Conservation (phyloP, 257 asterid species). For the Gentiana straminea region DNA sequence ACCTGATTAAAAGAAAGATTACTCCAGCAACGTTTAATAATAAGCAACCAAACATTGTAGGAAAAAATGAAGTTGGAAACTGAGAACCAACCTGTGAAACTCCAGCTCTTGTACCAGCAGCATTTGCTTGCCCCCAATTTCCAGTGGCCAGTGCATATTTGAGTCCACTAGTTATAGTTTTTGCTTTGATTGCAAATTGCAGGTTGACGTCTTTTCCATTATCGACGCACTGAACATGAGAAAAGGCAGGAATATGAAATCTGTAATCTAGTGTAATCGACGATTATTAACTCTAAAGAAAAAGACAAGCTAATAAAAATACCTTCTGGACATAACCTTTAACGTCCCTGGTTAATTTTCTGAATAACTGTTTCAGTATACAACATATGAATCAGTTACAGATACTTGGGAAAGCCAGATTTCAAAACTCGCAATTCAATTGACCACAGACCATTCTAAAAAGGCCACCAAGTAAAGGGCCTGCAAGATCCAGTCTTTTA, state of each 20-base stretch:
- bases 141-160: conserved; percentile 20
- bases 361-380: conserved; percentile 14
- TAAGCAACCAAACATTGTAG: background rate
- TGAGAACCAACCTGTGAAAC: conserved; percentile 14
- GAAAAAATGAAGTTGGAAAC: background rate
- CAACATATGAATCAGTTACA: background rate
- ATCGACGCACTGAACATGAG: conserved; percentile 11
- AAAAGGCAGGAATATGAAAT: conserved; percentile 8
- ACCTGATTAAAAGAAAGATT: conserved; percentile 1
- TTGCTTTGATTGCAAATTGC: conserved; percentile 21
- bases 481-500: conserved; percentile 21
- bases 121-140: conserved; percentile 22
- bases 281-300: background rate
- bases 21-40: background rate
- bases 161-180: conserved; percentile 17
- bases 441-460: conserved; percentile 13
- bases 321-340: conserved; percentile 18
- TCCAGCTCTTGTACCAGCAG: conserved; percentile 21
- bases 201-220: conserved; percentile 18
- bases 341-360: conserved; percentile 17
- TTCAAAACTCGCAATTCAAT: background rate
- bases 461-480: conserved; percentile 18
- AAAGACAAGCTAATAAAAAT: background rate
- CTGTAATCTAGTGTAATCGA: too few species aligned
- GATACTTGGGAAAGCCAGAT: background rate